A percentile compares a stretch with the other conserved stretches of the same genome.
These are phyloP conservation scores for Lobosporangium transversale DNA, from an alignment of 192 early-diverging fungal species.

Conservation along the genomic window DNA sequence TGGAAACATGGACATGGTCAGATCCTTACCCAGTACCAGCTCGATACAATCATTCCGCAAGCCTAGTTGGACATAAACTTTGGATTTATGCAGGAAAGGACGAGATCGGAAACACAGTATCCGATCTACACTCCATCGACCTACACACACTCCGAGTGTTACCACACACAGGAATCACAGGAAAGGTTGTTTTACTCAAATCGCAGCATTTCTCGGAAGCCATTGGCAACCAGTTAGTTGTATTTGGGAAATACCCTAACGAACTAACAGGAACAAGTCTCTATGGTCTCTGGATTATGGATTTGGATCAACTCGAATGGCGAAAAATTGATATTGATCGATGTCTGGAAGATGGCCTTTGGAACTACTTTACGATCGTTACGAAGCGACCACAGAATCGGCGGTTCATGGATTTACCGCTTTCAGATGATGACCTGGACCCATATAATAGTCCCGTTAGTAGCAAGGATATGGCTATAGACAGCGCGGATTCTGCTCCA, in stretches of 20 bases:
- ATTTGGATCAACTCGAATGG: slow-evolving; percentile 68
- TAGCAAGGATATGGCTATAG: slow-evolving; percentile 12
- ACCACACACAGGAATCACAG: slow-evolving; percentile 51
- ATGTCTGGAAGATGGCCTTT: slow-evolving; percentile 59
- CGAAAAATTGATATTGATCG: slow-evolving; percentile 59
- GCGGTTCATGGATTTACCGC: not conserved
- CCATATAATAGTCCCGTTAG: not conserved
- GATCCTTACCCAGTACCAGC: slow-evolving; percentile 56
- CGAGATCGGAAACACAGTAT: slow-evolving; percentile 58
- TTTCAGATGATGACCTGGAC: slow-evolving; percentile 2
- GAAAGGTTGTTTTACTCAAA: slow-evolving; percentile 59
- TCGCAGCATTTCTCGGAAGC: slow-evolving; percentile 72
- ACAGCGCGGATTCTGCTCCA: slow-evolving; percentile 40
- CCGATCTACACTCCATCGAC: slow-evolving; percentile 65
- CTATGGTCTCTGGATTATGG: slow-evolving; percentile 68
- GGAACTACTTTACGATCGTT: slow-evolving; percentile 69
- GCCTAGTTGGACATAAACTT: slow-evolving; percentile 60
- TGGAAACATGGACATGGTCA: slow-evolving; percentile 66
- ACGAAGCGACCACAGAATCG: slow-evolving; percentile 28
- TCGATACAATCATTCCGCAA: slow-evolving; percentile 66
- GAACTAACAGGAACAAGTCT: slow-evolving; percentile 33
- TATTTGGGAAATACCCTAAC: slow-evolving; percentile 62
- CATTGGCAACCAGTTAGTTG: slow-evolving; percentile 61
- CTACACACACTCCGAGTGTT: slow-evolving; percentile 52
- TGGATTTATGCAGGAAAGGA: slow-evolving; percentile 72